Conservation (phyloP, 495 filamentous ascomycete species). For the Aspergillus carlsbadensis region DNA sequence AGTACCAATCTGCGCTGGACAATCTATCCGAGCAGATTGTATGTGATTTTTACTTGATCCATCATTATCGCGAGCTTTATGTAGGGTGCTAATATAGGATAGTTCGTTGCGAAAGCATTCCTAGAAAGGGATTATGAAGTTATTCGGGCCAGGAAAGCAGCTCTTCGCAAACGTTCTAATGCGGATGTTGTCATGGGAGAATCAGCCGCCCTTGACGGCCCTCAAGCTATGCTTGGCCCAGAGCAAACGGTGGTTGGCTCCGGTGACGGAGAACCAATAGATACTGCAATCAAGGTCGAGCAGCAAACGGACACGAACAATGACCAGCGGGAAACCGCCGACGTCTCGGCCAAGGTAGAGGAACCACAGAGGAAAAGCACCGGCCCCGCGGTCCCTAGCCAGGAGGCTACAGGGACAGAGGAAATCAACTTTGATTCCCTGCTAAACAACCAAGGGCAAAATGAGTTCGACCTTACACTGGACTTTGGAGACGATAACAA, state of each 20-base stretch:
- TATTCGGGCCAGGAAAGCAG: slow-evolving; percentile 35
- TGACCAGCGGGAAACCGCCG: slow-evolving; percentile 12
- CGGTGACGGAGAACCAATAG: slow-evolving; percentile 18
- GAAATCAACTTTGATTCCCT: slow-evolving; percentile 43
- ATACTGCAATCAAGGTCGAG: slow-evolving; percentile 12
- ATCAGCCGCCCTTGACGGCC: slow-evolving; percentile 18
- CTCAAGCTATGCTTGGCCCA: slow-evolving; percentile 13
- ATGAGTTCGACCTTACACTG: slow-evolving; percentile 47
- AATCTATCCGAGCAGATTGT: slow-evolving; percentile 54
- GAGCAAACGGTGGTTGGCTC: slow-evolving; percentile 18
- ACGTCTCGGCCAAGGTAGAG: slow-evolving; percentile 27
- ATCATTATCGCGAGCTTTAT: not conserved
- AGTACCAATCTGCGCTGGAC: slow-evolving; percentile 51
- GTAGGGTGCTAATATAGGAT: slow-evolving; percentile 18
- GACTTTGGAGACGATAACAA: slow-evolving; percentile 48
- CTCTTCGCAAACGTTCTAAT: slow-evolving; percentile 20
- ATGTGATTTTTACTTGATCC: slow-evolving; percentile 19
- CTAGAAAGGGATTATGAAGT: slow-evolving; percentile 46
- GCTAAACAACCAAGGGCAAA: slow-evolving; percentile 33
- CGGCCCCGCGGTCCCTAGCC: slow-evolving; percentile 13
- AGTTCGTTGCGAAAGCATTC: slow-evolving; percentile 49
- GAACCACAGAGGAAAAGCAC: slow-evolving; percentile 16
- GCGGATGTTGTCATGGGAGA: slow-evolving; percentile 38
- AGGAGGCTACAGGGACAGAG: slow-evolving; percentile 23
- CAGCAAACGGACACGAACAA: slow-evolving; percentile 17